Conservation (phyloP, 2,329 filamentous ascomycete genomes). For the Xylariaceae sp. region DNA sequence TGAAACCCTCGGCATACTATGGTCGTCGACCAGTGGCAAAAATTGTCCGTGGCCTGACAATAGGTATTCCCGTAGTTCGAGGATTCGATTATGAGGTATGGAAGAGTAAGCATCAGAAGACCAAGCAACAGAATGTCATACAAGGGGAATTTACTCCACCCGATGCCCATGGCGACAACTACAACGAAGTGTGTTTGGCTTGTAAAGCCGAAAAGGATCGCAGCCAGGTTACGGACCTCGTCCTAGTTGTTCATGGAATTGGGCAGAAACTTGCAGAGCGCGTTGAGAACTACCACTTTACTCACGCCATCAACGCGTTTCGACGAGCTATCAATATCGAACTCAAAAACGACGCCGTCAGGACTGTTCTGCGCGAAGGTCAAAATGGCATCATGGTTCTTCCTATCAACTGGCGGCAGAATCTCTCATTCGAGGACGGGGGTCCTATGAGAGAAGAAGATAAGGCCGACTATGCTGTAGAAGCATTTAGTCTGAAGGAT, state of each 20-base stretch:
- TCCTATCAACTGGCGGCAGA: slow-evolving; percentile 92
- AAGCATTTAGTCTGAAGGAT: slow-evolving; percentile 74
- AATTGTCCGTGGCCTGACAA: slow-evolving; percentile 80
- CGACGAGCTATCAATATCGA: slow-evolving; percentile 86
- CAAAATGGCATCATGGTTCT: slow-evolving; percentile 92
- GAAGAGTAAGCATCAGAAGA: slow-evolving; percentile 69
- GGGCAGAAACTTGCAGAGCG: slow-evolving; percentile 95
- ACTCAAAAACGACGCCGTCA: slow-evolving; percentile 75
- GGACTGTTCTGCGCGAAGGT: slow-evolving; percentile 73
- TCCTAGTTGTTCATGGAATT: slow-evolving; percentile 93
- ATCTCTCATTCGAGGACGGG: slow-evolving; percentile 84
- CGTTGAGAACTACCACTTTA: slow-evolving; percentile 96
- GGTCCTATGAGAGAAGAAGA: slow-evolving; percentile 63
- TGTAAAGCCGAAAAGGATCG: slow-evolving; percentile 68
- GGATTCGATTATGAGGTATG: slow-evolving; percentile 83
- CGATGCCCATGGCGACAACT: slow-evolving; percentile 33
- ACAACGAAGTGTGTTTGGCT: slow-evolving; percentile 53
- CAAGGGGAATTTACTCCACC: slow-evolving; percentile 37
- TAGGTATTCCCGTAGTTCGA: slow-evolving; percentile 86
- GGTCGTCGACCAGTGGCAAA: slow-evolving; percentile 80
- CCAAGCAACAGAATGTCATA: slow-evolving; percentile 35
- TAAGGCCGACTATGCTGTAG: slow-evolving; percentile 58
- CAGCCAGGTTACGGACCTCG: slow-evolving; percentile 80
- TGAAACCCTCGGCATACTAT: slow-evolving; percentile 85
- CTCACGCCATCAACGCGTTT: slow-evolving; percentile 91